Evolutionary conservation across 345 rosid species (phyloP).

Genomic region (rapeseed (Brassica napus)): Da-Ae NC_063448.1:51087001-51087500

Average conservation of each 20-base stretch:
- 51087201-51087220: slow-evolving; percentile 99
- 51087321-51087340: slow-evolving; percentile 82
- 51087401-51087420: not conserved
- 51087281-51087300: slow-evolving; percentile 89
- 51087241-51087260: slow-evolving; percentile 70
- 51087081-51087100: slow-evolving; percentile 77
- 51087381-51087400: not conserved
- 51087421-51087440: not conserved
- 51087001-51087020: not conserved
- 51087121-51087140: slow-evolving; percentile 96
- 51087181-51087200: slow-evolving; percentile 95
- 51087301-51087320: slow-evolving; percentile 99
- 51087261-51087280: slow-evolving; percentile 88
- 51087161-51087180: slow-evolving; percentile 98
- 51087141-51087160: slow-evolving; percentile 94
- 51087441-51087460: slow-evolving; percentile 90
- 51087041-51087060: too few relatives aligned
- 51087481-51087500: slow-evolving; percentile 99
- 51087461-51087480: slow-evolving; percentile 89
- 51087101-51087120: slow-evolving; percentile 99
- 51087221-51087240: slow-evolving; percentile 86
- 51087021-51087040: too few relatives aligned
- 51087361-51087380: slow-evolving; percentile 78
- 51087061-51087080: not conserved
- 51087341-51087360: slow-evolving; percentile 87